phyloP scores from a whole-genome alignment of 352 stramenopile species.

The Blastocystis sp. region DNA sequence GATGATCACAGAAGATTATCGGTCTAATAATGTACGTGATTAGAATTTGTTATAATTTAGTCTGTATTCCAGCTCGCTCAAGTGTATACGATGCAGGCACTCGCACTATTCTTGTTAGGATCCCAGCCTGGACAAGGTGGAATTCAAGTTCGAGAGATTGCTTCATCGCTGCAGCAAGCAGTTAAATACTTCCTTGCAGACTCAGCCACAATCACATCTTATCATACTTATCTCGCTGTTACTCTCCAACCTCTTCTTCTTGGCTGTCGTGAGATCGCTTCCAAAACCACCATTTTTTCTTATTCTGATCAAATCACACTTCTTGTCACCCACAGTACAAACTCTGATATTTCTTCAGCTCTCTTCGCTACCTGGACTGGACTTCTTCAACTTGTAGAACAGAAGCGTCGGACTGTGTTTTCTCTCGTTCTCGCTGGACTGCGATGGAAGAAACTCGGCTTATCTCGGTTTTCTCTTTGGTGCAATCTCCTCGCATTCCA shows the following conservation, averaged over 20 bases:
- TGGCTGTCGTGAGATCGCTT: background rate
- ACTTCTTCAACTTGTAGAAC: background rate
- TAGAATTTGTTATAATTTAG: background rate
- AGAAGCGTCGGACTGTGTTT: background rate
- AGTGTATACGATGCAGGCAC: background rate
- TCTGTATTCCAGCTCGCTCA: conserved; percentile 8
- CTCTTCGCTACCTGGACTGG: background rate
- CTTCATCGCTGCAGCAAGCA: conserved; percentile 13
- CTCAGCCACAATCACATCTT: background rate
- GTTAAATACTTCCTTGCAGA: background rate
- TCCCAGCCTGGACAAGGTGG: background rate
- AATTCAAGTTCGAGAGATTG: conserved; percentile 13
- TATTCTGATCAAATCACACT: background rate
- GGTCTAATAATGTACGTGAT: background rate
- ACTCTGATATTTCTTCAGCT: background rate
- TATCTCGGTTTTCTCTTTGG: background rate
- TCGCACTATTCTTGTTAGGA: conserved; percentile 5
- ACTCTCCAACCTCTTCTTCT: background rate
- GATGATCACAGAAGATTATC: conserved; percentile 36
- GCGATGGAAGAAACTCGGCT: background rate
- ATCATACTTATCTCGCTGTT: background rate
- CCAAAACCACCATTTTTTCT: background rate
- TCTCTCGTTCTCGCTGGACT: background rate
- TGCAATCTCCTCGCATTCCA: background rate
- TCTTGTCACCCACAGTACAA: background rate